Percentiles rank a stretch among this genome's conserved stretches.
phyloP scores from a whole-genome alignment of 2,329 filamentous ascomycete genomes.

The Coniochaeta prunicola region DNA sequence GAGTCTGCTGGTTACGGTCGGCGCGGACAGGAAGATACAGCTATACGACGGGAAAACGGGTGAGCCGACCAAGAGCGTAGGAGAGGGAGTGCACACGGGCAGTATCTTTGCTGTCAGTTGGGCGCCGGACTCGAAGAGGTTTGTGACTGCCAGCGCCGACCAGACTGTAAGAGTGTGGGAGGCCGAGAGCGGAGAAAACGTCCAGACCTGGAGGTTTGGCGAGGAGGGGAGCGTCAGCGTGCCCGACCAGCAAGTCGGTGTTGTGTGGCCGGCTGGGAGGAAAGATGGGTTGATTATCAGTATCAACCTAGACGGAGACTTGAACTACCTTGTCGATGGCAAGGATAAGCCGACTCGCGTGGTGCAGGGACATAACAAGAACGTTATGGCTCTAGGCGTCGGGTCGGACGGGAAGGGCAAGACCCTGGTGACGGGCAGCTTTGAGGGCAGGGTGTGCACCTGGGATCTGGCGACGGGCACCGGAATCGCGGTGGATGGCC shows the following conservation, averaged over 20 bases:
- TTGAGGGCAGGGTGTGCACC: slow-evolving; percentile 76
- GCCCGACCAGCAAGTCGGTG: slow-evolving; percentile 84
- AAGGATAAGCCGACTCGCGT: slow-evolving; percentile 61
- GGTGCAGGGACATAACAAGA: slow-evolving; percentile 85
- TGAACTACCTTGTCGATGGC: slow-evolving; percentile 79
- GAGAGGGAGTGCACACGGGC: slow-evolving; percentile 79
- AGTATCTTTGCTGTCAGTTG: slow-evolving; percentile 91
- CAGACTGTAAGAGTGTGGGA: slow-evolving; percentile 96
- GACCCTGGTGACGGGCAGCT: slow-evolving; percentile 82
- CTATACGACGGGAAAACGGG: slow-evolving; percentile 96
- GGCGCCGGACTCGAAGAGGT: slow-evolving; percentile 75
- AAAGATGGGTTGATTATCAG: slow-evolving; percentile 85
- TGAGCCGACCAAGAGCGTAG: slow-evolving; percentile 69
- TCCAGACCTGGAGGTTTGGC: slow-evolving; percentile 81
- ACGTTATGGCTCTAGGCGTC: slow-evolving; percentile 68
- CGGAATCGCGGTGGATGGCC: slow-evolving; percentile 68
- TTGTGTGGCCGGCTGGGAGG: slow-evolving; percentile 79
- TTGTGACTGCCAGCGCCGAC: slow-evolving; percentile 89
- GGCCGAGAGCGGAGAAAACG: slow-evolving; percentile 65
- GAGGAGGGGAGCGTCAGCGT: slow-evolving; percentile 65
- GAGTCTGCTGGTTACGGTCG: slow-evolving; percentile 72
- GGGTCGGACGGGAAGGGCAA: slow-evolving; percentile 48
- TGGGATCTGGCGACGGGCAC: slow-evolving; percentile 72
- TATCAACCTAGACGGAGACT: slow-evolving; percentile 77
- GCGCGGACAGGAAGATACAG: slow-evolving; percentile 88